Percentiles rank a stretch among this genome's conserved stretches.
phyloP scores from a whole-genome alignment of 2,329 filamentous ascomycete genomes.

The Zelopaecilomyces penicillatus region DNA sequence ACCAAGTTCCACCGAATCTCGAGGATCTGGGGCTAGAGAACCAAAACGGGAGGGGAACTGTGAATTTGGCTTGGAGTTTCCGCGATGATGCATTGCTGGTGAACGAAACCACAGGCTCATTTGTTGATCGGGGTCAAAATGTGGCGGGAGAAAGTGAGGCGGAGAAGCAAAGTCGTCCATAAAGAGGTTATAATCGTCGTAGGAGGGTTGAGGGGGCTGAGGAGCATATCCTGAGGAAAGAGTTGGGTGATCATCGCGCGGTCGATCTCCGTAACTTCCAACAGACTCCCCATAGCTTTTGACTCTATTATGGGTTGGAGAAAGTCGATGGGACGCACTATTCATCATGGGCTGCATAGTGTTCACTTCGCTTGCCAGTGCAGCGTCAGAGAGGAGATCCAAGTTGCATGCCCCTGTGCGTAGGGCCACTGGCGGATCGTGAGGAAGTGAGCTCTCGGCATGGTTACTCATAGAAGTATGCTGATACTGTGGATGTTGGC shows the following conservation, averaged over 20 bases:
- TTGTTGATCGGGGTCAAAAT: constrained; percentile 45
- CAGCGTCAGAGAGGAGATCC: constrained; percentile 52
- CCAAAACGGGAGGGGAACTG: constrained; percentile 47
- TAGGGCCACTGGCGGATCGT: constrained; percentile 38
- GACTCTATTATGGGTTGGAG: constrained; percentile 32
- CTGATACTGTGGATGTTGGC: constrained; percentile 26
- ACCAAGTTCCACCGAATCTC: constrained; percentile 26
- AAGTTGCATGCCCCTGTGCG: constrained; percentile 46
- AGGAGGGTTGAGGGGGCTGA: constrained; percentile 25
- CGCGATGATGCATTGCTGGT: constrained; percentile 29
- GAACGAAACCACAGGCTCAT: constrained; percentile 43
- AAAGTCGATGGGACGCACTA: constrained; percentile 31
- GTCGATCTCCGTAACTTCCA: constrained; percentile 38
- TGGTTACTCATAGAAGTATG: constrained; percentile 28
- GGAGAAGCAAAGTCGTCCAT: constrained; percentile 48
- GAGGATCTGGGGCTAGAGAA: constrained; percentile 44
- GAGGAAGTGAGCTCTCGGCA: constrained; percentile 29
- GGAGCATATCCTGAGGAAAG: constrained; percentile 30
- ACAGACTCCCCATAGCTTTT: constrained; percentile 43
- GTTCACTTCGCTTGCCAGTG: constrained; percentile 46
- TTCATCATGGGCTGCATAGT: constrained; percentile 43
- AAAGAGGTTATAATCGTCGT: constrained; percentile 52
- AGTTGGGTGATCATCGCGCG: constrained; percentile 36
- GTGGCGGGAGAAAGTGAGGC: constrained; percentile 46
- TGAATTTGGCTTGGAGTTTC: constrained; percentile 39